Evolutionary conservation across 2,329 filamentous ascomycete species (phyloP), one percentile per base, ranked within the genome.

Genomic region (Aspergillus floridensis): DNA sequence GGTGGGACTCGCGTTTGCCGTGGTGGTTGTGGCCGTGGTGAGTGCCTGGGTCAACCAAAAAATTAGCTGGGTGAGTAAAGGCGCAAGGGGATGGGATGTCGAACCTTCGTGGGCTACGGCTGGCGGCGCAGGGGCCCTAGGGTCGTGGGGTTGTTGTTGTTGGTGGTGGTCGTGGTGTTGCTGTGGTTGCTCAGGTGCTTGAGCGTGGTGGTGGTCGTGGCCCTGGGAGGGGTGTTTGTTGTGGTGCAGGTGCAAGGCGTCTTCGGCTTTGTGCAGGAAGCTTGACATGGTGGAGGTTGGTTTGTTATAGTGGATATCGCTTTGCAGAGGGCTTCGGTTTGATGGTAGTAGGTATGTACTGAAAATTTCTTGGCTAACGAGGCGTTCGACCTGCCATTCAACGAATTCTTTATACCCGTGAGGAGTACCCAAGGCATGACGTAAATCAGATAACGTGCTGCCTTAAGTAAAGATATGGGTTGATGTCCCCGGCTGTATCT

Each of bases 231-330:
- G 53, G 16, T 41, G 50, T 7, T 54, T 44, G 41, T 54, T 38
- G 26, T 55, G 53, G 10, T 41, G 50, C n/a, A 54, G 14, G n/a
- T 55, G 53, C 1, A 55, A 44, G 16, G 53, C 53, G 26, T 55
- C 53, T 48, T 55, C 53, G 6, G 53, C 53, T 11, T 55, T 55
- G 26, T 55, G 53, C 10, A 55, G 10, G 44, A 55, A 48, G 11
- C 26, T 29, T 10, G 53, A 55, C 53, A 55, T 52, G 22, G 24
- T 53, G 38, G 19, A 32, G 38, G 26, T 10, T n/a, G 29, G 38
- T 5, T 21, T 16, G 2, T 12, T 53, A n/a, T 53, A 6, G 22
- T 16, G 11, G 21, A 19, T 2, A 19, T 8, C 5, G 12, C 16
- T 35, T 4, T 16, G 32, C 16, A 22, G 10, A 14, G 32, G 35